Evolutionary conservation across 116 monocot species (phyloP).

Genomic region (Cymodocea nodosa): DNA sequence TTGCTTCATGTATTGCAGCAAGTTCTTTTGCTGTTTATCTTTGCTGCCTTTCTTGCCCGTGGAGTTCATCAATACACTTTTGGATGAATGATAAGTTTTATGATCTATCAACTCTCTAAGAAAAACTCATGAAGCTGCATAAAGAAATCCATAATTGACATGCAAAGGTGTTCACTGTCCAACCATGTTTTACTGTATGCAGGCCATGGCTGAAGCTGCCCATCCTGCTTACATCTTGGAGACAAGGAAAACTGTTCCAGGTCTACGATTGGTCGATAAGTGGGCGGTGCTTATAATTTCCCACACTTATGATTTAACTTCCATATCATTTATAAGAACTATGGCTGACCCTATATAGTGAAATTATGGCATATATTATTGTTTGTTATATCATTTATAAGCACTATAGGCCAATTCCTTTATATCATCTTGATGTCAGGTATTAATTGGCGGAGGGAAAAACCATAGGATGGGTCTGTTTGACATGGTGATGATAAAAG

Average conservation of each 20-base stretch:
- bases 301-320: constrained; percentile 7
- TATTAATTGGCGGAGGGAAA: constrained; percentile 94
- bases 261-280: constrained; percentile 95
- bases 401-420: neutral
- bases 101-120: too few species aligned
- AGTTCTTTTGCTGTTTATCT: too few species aligned
- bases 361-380: too few species aligned
- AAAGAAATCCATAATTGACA: too few species aligned
- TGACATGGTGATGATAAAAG: constrained; percentile 99
- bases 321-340: too few species aligned
- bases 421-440: constrained; percentile 19
- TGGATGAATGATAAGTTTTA: too few species aligned
- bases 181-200: constrained; percentile 2
- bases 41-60: too few species aligned
- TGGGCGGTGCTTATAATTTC: constrained; percentile 74
- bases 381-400: too few species aligned
- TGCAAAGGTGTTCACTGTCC: neutral
- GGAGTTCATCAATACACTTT: too few species aligned
- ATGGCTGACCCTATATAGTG: too few species aligned
- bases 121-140: too few species aligned
- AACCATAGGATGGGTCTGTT: constrained; percentile 95
- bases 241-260: constrained; percentile 97
- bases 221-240: constrained; percentile 85
- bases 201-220: constrained; percentile 91
- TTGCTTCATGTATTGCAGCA: too few species aligned